Percentiles rank a stretch among this genome's conserved stretches.
Conservation (phyloP, 192 early-diverging fungal species). For the Coemansia sp. region DNA sequence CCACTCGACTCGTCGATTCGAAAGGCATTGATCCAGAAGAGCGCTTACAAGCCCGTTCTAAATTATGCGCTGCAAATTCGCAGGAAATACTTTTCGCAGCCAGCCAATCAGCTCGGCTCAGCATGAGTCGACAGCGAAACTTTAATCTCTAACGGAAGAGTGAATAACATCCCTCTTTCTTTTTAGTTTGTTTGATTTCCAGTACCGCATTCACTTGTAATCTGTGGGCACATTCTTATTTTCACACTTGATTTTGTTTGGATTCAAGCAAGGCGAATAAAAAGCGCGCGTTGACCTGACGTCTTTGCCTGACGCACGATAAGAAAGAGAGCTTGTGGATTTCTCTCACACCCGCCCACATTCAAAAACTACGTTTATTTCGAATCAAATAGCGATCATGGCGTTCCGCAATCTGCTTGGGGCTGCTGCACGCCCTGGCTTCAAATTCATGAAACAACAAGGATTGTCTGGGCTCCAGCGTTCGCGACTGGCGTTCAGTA, state of each 20-base stretch:
- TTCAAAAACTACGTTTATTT: too few species aligned
- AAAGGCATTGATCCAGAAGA: conserved; percentile 12
- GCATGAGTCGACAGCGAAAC: conserved; percentile 7
- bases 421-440: conserved; percentile 20
- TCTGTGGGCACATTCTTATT: too few species aligned
- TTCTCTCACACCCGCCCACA: too few species aligned
- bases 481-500: conserved; percentile 5
- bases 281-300: not conserved
- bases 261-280: not conserved
- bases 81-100: conserved; percentile 15
- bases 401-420: conserved; percentile 43
- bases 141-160: not conserved
- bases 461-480: not conserved
- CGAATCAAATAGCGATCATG: not conserved
- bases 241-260: not conserved
- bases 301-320: too few species aligned
- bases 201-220: not conserved
- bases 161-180: not conserved
- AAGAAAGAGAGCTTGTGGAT: not conserved
- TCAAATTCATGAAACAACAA: conserved; percentile 5
- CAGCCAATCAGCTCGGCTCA: conserved; percentile 7
- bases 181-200: not conserved
- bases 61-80: conserved; percentile 29
- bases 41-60: conserved; percentile 22
- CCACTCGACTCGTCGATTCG: conserved; percentile 40